Percentiles rank a stretch among this genome's conserved stretches.
Evolutionary conservation across 495 filamentous ascomycete species (phyloP).

Genomic region (Lindgomyces ingoldianus): DNA sequence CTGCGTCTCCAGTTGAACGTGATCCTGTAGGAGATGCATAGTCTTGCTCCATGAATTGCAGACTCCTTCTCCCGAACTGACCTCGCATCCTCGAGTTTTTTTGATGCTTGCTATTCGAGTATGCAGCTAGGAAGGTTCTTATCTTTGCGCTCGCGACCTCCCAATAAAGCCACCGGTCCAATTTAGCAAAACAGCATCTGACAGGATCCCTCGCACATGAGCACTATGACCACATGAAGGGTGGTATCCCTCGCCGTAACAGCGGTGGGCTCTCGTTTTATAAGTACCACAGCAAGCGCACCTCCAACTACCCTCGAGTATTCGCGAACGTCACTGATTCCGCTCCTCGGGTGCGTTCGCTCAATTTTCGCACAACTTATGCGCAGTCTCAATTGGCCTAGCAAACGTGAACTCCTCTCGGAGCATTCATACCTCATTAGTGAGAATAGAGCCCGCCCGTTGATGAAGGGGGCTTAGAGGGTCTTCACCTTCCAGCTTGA

Average conservation of each 20-base stretch:
- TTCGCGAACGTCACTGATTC: neutral
- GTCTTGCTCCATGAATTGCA: no score
- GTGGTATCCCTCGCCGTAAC: neutral
- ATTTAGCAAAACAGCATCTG: conserved; percentile 20
- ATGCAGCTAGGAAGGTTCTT: conserved; percentile 17
- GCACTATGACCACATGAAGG: conserved; percentile 9
- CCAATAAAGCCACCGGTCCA: conserved; percentile 17
- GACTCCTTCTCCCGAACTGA: neutral
- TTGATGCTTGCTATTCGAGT: conserved; percentile 4
- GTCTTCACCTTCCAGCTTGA: conserved; percentile 24
- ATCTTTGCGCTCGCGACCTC: conserved; percentile 10
- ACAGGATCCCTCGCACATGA: conserved; percentile 20
- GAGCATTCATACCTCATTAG: neutral
- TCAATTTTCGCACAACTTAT: conserved; percentile 1
- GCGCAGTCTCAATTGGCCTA: neutral
- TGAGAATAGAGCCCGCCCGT: neutral
- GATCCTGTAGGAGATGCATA: no score
- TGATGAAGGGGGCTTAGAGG: neutral
- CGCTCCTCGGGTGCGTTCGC: neutral
- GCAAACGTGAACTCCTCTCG: neutral
- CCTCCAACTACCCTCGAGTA: neutral
- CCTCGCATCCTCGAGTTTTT: neutral
- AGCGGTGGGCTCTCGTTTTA: conserved; percentile 9
- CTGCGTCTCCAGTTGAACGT: neutral
- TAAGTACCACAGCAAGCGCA: conserved; percentile 19